Base-by-base conservation (phyloP, 768 basidiomycete species). In the Hydnomerulius pinastri region DNA sequence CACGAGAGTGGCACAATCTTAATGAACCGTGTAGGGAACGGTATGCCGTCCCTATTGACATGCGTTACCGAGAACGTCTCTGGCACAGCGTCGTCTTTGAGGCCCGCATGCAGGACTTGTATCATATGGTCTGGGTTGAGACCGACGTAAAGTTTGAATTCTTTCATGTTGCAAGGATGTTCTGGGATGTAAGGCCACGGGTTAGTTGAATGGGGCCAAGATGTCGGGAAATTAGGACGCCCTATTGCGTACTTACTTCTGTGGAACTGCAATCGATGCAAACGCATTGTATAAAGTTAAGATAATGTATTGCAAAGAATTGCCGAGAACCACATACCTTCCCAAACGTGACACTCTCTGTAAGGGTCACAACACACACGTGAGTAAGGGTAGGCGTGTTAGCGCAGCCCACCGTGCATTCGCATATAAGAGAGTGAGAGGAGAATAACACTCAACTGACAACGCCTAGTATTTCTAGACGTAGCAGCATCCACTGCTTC, bases 111-210 rank as follows among this genome's bases (percentile, higher is more conserved):
- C 9, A 91, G 70, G 28, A 87, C 79, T 61, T 90, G 82, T 2
- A 73, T 79, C 80, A 92, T 79, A 59, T 80, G 78, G 57, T 88
- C 83, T 51, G 80, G 76, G 20, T 78, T 75, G 32, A 78, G 68
- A 6, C 89, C 90, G 17, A 84, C 79, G 50, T 79, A 83, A 10
- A 91, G 61, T 63, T 84, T 85, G 73, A 92, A 87, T 48, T 90
- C 87, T 62, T 88, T 89, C 83, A 88, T 84, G 59, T 90, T 90
- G 62, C 90, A 92, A 27, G 88, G 87, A 67, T 91, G 89, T 17
- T 78, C 89, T 91, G 52, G n/a, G 51, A 13, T 23, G 36, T 1
- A n/a, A 28, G 12, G 4, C 13, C 7, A 20, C 15, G 17, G n/a
- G 57, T 60, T 42, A 51, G 13, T 51, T 37, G 33, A 13, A 30